Base-by-base conservation (phyloP, 768 basidiomycete species). In the Russula sp. region DNA sequence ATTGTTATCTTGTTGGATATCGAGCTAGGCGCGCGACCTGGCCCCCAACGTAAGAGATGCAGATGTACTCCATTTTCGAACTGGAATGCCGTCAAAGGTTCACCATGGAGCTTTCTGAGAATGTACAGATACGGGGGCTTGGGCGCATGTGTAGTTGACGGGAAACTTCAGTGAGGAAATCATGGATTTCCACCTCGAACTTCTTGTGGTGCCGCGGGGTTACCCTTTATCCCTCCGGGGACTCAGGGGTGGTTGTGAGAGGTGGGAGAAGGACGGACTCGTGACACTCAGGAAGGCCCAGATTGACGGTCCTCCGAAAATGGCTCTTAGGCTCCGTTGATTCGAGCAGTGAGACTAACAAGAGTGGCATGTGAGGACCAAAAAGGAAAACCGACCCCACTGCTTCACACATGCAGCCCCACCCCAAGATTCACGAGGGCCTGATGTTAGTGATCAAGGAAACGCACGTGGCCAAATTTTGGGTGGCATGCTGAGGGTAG, bases 1-100 rank as follows among this genome's bases (percentile, higher is more conserved):
- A 67, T 67, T 65, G 68, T 66, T 63, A 18, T 20, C 42, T 59
- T 45, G 5, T 38, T 56, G 39, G 66, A 49, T 2, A 70, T 53
- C 20, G 65, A 56, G 49, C 63, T 66, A 8, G 57, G 46, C 5
- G 8, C 36, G 18, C 63, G 58, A 16, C 57, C 55, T n/a, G 35
- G 7, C 22, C 65, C 64, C 66, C 68, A 18, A 67, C 66, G 66
- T 68, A 70, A n/a, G 69, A 70, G 25, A 67, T 53, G 45, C 66
- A 67, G 45, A 59, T 51, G 56, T 69, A 66, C 16, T 43, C 53
- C 9, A 59, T 53, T 25, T 59, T 29, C n/a, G 25, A 29, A 29
- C 25, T 29, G 25, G 25, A 29, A 29, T 29, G 25, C 25, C 25
- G 25, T 29, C 25, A 29, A 29, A 29, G 25, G 25, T 29, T 29